phyloP scores from a whole-genome alignment of 495 filamentous ascomycete species.

The Xylaria cubensis region DNA sequence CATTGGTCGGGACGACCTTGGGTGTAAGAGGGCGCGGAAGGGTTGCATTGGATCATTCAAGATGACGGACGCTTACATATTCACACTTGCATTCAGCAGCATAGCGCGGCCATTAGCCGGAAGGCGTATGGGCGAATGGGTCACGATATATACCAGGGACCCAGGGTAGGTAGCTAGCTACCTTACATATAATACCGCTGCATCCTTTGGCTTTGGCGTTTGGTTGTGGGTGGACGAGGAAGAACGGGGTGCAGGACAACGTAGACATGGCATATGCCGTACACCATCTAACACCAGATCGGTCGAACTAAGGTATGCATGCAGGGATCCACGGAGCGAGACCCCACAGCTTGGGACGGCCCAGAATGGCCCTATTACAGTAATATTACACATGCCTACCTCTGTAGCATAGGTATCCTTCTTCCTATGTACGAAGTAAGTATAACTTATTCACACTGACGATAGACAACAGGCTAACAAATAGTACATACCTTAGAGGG shows the following conservation, averaged over 20 bases:
- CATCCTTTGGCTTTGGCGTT: not conserved
- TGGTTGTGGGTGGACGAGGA: not conserved
- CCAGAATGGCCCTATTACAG: not conserved
- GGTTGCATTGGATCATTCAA: slow-evolving; percentile 3
- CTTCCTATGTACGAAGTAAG: not conserved
- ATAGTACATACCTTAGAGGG: not conserved
- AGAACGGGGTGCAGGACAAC: not conserved
- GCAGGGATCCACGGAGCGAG: slow-evolving; percentile 1
- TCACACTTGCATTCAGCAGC: not conserved
- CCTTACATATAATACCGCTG: too few relatives aligned
- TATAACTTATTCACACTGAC: not conserved
- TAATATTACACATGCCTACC: not conserved
- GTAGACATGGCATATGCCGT: not conserved
- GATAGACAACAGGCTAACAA: not conserved
- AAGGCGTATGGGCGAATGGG: not conserved
- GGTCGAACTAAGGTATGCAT: not conserved
- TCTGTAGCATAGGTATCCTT: not conserved
- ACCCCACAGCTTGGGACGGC: not conserved
- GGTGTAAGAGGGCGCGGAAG: slow-evolving; percentile 1
- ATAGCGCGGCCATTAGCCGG: not conserved
- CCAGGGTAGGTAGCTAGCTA: too few relatives aligned
- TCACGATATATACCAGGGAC: not conserved
- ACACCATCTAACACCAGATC: not conserved
- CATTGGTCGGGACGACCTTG: slow-evolving; percentile 3
- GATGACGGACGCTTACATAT: slow-evolving; percentile 2